Percentiles rank a stretch among this genome's conserved stretches.
Conservation (phyloP, 2,329 filamentous ascomycete species). For the Alternaria atra region DNA sequence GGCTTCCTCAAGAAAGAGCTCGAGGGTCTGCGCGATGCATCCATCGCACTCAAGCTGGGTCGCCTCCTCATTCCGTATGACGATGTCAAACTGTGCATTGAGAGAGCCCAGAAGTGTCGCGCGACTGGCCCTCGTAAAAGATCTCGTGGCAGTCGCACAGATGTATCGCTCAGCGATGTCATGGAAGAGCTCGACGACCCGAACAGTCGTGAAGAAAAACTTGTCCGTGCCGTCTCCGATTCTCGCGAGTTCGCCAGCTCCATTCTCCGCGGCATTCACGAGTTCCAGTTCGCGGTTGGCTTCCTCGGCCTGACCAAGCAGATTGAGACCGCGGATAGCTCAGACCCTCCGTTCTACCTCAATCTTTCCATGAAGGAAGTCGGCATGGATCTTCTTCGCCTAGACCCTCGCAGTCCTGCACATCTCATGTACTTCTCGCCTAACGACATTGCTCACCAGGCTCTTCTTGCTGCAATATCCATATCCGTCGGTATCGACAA, state of each 20-base stretch:
- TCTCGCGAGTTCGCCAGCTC: conserved; percentile 93
- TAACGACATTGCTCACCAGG: conserved; percentile 93
- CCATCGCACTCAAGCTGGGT: conserved; percentile 89
- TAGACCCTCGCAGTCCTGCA: conserved; percentile 91
- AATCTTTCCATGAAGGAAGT: conserved; percentile 97
- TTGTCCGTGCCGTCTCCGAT: conserved; percentile 86
- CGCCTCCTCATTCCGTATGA: conserved; percentile 91
- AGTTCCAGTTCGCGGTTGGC: conserved; percentile 94
- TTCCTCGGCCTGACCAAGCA: conserved; percentile 87
- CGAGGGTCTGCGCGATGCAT: conserved; percentile 88
- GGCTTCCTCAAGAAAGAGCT: conserved; percentile 86
- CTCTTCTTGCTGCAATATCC: conserved; percentile 87
- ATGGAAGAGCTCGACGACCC: conserved; percentile 76
- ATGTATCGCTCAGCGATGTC: conserved; percentile 75
- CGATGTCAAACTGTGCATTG: conserved; percentile 73
- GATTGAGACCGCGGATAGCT: conserved; percentile 72
- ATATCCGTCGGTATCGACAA: conserved; percentile 92
- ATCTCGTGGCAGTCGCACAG: conserved; percentile 50
- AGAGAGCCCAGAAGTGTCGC: conserved; percentile 62
- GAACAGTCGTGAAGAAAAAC: conserved; percentile 70
- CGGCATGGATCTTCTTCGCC: conserved; percentile 87
- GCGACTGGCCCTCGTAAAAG: conserved; percentile 22
- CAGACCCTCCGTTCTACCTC: conserved; percentile 76
- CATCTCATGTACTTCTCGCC: conserved; percentile 98
- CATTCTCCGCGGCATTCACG: conserved; percentile 89